Evolutionary conservation across 805 yeast genomes (phyloP).

Genomic region (Vanderwaltozyma yarrowii): DNA sequence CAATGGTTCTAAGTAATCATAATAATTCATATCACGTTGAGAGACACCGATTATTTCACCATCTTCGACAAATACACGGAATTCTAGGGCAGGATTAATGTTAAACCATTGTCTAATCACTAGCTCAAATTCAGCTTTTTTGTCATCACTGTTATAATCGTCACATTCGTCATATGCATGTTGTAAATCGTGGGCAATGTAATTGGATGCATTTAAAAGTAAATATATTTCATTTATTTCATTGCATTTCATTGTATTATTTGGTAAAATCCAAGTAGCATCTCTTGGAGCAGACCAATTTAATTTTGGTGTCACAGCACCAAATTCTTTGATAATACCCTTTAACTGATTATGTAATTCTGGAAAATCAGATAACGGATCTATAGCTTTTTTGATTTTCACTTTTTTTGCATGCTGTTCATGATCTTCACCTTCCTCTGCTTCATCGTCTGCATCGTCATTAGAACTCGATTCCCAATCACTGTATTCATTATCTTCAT

Average conservation of each 20-base stretch:
- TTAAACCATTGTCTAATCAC: conserved; percentile 76
- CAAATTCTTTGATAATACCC: conserved; percentile 36
- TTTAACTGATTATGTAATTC: conserved; percentile 49
- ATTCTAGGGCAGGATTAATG: conserved; percentile 84
- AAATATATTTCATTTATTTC: conserved; percentile 68
- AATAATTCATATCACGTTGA: conserved; percentile 81
- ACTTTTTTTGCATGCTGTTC: neutral
- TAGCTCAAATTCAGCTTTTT: conserved; percentile 42
- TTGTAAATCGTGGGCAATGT: conserved; percentile 74
- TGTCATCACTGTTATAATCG: conserved; percentile 24
- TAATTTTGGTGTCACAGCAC: conserved; percentile 72
- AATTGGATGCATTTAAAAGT: conserved; percentile 77
- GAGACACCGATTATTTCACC: conserved; percentile 58
- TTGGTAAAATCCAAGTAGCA: conserved; percentile 82
- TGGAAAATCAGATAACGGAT: conserved; percentile 43
- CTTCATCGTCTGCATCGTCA: conserved; percentile 24
- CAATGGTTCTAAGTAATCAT: conserved; percentile 52
- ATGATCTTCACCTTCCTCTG: conserved; percentile 11
- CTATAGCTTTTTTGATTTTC: conserved; percentile 13
- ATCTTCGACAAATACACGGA: conserved; percentile 70
- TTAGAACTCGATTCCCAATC: conserved; percentile 55
- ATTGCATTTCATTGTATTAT: conserved; percentile 63
- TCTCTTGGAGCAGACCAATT: conserved; percentile 98
- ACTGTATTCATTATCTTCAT: conserved; percentile 58
- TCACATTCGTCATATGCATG: conserved; percentile 49